Evolutionary conservation across 257 asterid genomes (phyloP), one percentile per base, ranked within the genome.

Genomic region (Solanum pennellii): DNA sequence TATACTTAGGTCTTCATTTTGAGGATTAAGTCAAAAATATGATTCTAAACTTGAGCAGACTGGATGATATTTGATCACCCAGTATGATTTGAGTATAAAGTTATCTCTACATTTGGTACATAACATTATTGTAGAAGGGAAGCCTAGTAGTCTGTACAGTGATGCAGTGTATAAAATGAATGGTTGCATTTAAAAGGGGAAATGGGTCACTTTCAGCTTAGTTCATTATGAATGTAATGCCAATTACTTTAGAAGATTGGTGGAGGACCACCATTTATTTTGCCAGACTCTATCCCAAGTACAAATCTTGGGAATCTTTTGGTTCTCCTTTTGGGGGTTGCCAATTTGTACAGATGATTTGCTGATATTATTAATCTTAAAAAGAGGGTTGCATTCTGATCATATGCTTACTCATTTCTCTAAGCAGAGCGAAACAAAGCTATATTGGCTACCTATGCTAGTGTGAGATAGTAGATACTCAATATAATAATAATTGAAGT

Each of bases 201-300:
- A 90, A 86, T 89, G 69, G 90, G 92, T 89, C 91, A 52, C 89
- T 91, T 86, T 84, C 90, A 79, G 31, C 47, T 82, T 27, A 60
- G 87, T 85, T 25, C 62, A 85, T 79, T 71, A 85, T 87, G 89
- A 88, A 72, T 89, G 89, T 88, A 44, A 74, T 86, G 87, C 92
- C 95, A 91, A 93, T 90, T 90, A 87, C 82, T 86, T 85, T 72
- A 88, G 87, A 83, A 79, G 88, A 86, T 82, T 69, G 91, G 90
- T 83, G 85, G 85, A 89, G 95, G 95, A 94, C 96, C 98, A 93
- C 94, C 89, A 84, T 89, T 86, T 87, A 71, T 83, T 88, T 89
- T 65, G 77, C 86, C 90, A 44, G 16, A 79, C 89, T 44, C 69
- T 29, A 68, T 72, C 80, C 80, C 91, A 86, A 86, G 84, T 87